Evolutionary conservation across 2,329 filamentous ascomycete species (phyloP), one percentile per base, ranked within the genome.

Genomic region (Eurotiales sp.): DNA sequence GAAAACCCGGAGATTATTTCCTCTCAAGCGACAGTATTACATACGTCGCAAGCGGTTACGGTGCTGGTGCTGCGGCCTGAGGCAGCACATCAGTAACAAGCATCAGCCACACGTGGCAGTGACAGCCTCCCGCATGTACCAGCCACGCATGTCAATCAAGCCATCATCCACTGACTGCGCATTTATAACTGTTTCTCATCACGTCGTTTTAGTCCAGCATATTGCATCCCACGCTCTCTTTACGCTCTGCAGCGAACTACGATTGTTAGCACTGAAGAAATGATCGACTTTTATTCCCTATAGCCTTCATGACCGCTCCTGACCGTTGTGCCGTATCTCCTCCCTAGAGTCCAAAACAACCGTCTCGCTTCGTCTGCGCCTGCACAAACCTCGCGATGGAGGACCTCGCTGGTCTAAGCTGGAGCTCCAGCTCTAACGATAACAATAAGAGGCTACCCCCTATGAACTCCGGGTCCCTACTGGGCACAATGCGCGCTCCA

Each of bases 331-430:
- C 43, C 8, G 27, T 34, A 27, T 34, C 7, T 8, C 19, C 29
- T 22, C n/a, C 25, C 10, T n/a, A 21, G 23, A 29, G 17, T 30
- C 27, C 37, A 23, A 19, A 37, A 43, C 25, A 49, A 19, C 11
- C 27, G 29, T 11, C 29, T 23, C 29, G 14, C 12, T 22, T 41
- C 37, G 14, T 30, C 23, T 40, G 7, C 12, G 36, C 40, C 8
- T 25, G 14, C 10, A n/a, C 21, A 11, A 15, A 34, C 5, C 23
- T 22, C 46, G 30, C 48, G 10, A 77, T 77, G 74, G 73, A 77
- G 46, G 74, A 77, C 56, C 64, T 77, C 34, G 72, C 67, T 51
- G 73, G 74, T 47, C 59, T 77, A 58, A 70, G 66, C 57, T 77
- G 74, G 73, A 68, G 61, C 39, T 63, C 69, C 55, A 68, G 61